Conservation (phyloP, 2,329 filamentous ascomycete genomes). For the Clarireedia hainanense region DNA sequence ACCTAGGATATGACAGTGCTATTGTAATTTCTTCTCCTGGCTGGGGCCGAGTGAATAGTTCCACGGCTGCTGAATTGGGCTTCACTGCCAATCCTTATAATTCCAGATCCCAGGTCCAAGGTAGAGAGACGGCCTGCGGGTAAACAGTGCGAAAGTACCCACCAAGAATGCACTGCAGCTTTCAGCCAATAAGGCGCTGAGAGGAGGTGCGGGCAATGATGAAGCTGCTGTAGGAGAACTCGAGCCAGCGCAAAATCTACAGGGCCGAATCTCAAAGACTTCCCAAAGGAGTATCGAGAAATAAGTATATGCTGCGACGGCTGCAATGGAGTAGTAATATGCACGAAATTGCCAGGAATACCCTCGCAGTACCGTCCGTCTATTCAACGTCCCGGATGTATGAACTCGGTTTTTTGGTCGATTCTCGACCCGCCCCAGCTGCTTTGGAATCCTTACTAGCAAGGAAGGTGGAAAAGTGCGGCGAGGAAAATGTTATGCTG, state of each 20-base stretch:
- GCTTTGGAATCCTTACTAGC: constrained; percentile 7
- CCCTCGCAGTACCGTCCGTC: constrained; percentile 6
- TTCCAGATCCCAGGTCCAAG: no score
- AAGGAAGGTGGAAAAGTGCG: background rate
- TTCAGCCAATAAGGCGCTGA: background rate
- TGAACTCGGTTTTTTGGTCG: constrained; percentile 1
- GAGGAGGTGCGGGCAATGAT: background rate
- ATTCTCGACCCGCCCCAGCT: constrained; percentile 4
- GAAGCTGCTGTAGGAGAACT: background rate
- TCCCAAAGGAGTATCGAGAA: constrained; percentile 3
- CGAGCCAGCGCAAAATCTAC: background rate
- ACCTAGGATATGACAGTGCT: no score
- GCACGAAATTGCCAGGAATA: constrained; percentile 11
- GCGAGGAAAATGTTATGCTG: background rate
- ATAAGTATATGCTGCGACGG: constrained; percentile 1
- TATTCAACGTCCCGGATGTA: constrained; percentile 8
- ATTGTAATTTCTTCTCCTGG: no score
- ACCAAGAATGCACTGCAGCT: background rate
- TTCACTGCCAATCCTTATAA: no score
- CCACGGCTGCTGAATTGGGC: no score
- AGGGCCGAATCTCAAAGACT: constrained; percentile 1
- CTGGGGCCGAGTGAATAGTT: no score
- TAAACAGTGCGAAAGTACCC: background rate
- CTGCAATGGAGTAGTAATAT: constrained; percentile 8
- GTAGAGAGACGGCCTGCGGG: no score